These are phyloP conservation scores for Phytomonas sp. DNA, from an alignment of 208 protist genomes.

Conservation along the genomic window DNA sequence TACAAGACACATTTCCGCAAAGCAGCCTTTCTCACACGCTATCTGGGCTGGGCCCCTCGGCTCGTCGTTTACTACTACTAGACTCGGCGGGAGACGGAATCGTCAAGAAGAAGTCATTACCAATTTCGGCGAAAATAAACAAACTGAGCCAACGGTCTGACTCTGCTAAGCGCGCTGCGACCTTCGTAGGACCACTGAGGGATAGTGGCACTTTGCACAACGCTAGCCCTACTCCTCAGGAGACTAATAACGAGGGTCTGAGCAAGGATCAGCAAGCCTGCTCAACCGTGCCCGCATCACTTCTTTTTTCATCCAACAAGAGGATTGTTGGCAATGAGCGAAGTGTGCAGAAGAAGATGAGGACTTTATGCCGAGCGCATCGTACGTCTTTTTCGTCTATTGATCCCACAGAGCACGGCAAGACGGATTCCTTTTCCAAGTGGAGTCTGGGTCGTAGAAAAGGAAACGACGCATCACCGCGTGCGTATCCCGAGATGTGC, in stretches of 20 bases:
- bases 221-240: background rate
- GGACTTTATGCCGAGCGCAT: background rate
- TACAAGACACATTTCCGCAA: background rate
- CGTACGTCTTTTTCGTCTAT: background rate
- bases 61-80: slow-evolving; percentile 24
- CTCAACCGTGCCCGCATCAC: background rate
- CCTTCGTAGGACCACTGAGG: background rate
- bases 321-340: background rate
- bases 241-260: background rate
- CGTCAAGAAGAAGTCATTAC: background rate
- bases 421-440: background rate
- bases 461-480: background rate
- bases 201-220: background rate
- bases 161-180: background rate
- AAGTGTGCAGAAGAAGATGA: background rate
- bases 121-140: background rate
- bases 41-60: slow-evolving; percentile 43
- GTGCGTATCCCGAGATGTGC: background rate
- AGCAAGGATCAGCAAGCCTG: background rate
- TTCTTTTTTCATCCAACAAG: background rate
- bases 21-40: slow-evolving; percentile 8
- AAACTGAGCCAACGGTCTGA: background rate
- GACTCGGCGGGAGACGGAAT: slow-evolving; percentile 10
- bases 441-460: background rate
- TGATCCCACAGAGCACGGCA: background rate